Base-by-base conservation (phyloP, 179 eudicot genomes). In the Actinidia polygama region DNA sequence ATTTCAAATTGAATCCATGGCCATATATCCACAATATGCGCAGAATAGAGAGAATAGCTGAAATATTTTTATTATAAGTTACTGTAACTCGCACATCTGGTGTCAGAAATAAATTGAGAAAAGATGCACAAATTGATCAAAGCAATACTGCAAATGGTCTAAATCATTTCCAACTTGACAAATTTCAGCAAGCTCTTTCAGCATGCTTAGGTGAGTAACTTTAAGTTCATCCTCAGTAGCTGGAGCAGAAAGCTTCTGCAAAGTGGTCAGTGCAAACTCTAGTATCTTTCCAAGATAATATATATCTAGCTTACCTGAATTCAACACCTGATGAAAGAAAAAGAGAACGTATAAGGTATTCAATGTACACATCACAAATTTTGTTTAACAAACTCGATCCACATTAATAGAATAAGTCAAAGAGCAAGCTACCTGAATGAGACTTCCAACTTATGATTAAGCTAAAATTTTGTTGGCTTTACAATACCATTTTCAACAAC, bases 201-300 rank as follows among this genome's bases (percentile, higher is more conserved):
- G 70, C 51, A 91, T 83, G 55, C 85, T 90, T 81, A 84, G 82
- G 85, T 92, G 96, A 79, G 93, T 79, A 75, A 83, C 87, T 84
- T 90, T 93, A 85, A 91, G 81, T 75, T 93, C 91, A 78, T 85
- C 91, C 86, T 93, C 98, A 71, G 83, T 90, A 73, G 94, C 98
- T 75, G 98, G 96, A 81, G 99, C 96, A n/a, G 96, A 91, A 59
- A 96, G 89, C 91, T 91, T 96, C 87, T 83, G 91, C 87, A 96
- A 81, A 79, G 92, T 93, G 69, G 73, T 77, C 85, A 95, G 72
- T 71, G 96, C 91, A 85, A 87, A 97, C 73, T 92, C 97, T 78
- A 97, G 85, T 70, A 93, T 83, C 81, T 84, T 93, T 68, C 94
- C 98, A 76, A 93, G 93, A 86, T 92, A 92, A 85, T 84, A 84